A percentile compares a stretch with the other conserved stretches of the same genome.
phyloP scores from a whole-genome alignment of 208 protist species.

The Crithidia brevicula region DNA sequence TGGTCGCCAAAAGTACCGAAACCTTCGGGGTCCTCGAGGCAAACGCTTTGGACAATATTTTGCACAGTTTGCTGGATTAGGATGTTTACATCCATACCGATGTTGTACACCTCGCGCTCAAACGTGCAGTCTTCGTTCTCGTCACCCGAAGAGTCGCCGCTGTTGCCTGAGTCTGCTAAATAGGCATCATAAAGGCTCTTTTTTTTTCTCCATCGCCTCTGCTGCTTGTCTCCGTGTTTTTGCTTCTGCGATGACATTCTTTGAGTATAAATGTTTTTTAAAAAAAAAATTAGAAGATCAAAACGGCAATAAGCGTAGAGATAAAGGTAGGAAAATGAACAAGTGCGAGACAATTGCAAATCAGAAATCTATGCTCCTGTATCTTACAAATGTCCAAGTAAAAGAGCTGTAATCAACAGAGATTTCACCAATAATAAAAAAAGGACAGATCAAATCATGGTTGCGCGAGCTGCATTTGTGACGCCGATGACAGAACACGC shows the following conservation, averaged over 20 bases:
- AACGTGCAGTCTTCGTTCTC: slow-evolving; percentile 40
- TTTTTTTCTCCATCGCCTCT: slow-evolving; percentile 31
- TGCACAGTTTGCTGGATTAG: slow-evolving; percentile 80
- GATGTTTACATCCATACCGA: slow-evolving; percentile 82
- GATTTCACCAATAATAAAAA: slow-evolving; percentile 13
- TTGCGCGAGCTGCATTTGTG: too few species aligned
- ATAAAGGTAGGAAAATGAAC: slow-evolving; percentile 8
- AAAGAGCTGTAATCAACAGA: too few species aligned
- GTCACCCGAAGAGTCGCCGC: slow-evolving; percentile 26
- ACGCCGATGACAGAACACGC: too few species aligned
- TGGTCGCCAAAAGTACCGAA: slow-evolving; percentile 64
- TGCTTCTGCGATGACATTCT: slow-evolving; percentile 11
- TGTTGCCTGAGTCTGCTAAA: slow-evolving; percentile 73
- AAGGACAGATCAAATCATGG: too few species aligned
- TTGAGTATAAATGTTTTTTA: background rate
- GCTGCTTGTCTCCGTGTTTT: slow-evolving; percentile 10
- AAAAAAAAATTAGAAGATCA: background rate
- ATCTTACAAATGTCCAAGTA: too few species aligned
- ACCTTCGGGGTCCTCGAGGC: slow-evolving; percentile 68
- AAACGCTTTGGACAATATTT: slow-evolving; percentile 80
- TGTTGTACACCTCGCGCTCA: slow-evolving; percentile 57
- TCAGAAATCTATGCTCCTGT: too few species aligned
- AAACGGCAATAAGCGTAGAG: background rate
- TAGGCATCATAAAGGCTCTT: slow-evolving; percentile 70
- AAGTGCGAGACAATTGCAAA: background rate